Conservation (phyloP, 139 green algal genomes). For the Haematococcus lacustris region DNA sequence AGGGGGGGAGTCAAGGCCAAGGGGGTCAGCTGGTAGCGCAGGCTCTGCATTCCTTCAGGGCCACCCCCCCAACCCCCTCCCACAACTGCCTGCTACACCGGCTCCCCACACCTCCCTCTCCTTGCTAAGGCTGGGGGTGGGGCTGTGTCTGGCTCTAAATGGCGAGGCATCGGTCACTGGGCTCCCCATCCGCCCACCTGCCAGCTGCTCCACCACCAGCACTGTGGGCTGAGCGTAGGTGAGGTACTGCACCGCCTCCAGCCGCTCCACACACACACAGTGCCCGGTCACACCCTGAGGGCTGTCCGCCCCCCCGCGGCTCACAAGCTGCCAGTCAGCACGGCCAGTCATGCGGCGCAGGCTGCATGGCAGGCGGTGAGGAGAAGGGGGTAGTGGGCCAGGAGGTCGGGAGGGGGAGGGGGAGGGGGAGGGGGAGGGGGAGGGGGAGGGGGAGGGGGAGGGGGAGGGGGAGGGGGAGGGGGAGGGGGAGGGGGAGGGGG, state of each 20-base stretch:
- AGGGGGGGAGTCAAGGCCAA: not conserved
- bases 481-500: not conserved
- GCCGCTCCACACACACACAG: constrained; percentile 33
- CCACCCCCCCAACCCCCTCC: too few species aligned
- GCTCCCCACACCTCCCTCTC: too few species aligned
- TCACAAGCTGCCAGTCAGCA: constrained; percentile 51
- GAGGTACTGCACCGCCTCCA: constrained; percentile 46
- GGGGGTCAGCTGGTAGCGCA: too few species aligned
- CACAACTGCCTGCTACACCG: too few species aligned
- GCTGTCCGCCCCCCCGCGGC: constrained; percentile 13
- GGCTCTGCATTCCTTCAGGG: too few species aligned
- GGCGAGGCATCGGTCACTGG: not conserved
- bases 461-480: not conserved
- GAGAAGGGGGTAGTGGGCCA: not conserved
- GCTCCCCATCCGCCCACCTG: constrained; percentile 18
- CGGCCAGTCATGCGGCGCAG: constrained; percentile 5
- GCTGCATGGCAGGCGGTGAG: not conserved
- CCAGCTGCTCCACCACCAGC: constrained; percentile 56
- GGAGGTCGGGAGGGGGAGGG: not conserved
- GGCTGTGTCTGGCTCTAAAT: not conserved
- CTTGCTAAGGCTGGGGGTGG: not conserved
- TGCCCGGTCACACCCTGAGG: not conserved
- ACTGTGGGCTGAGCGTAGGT: constrained; percentile 46
- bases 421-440: too few species aligned
- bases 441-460: not conserved